phyloP scores from a whole-genome alignment of 176 grass and related monocot species.

The Zoysia pacifica region DNA sequence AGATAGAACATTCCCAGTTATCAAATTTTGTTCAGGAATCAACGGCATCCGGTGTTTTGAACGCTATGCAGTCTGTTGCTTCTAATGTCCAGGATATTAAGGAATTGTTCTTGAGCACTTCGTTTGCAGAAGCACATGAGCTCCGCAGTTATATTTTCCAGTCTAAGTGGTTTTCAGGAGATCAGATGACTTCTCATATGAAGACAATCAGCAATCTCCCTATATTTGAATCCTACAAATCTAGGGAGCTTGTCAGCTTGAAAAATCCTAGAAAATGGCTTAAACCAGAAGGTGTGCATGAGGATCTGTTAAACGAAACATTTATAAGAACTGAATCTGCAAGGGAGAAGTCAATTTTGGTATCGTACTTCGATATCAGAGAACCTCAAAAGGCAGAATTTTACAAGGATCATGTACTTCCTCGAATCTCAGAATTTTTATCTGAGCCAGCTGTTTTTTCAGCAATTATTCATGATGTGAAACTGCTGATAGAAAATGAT shows the following conservation, averaged over 20 bases:
- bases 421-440: conserved; percentile 84
- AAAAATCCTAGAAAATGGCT: conserved; percentile 82
- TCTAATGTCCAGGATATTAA: conserved; percentile 58
- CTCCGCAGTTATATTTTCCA: conserved; percentile 92
- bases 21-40: conserved; percentile 79
- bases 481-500: conserved; percentile 69
- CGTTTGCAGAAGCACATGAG: conserved; percentile 85
- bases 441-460: conserved; percentile 71
- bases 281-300: conserved; percentile 86
- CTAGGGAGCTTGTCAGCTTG: conserved; percentile 74
- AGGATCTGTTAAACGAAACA: conserved; percentile 78
- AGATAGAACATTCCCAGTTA: conserved; percentile 84
- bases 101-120: conserved; percentile 55
- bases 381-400: conserved; percentile 82
- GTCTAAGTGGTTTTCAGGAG: conserved; percentile 93
- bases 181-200: conserved; percentile 68
- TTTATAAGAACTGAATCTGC: conserved; percentile 85
- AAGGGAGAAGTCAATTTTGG: conserved; percentile 87
- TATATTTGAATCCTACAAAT: conserved; percentile 97
- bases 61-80: conserved; percentile 75
- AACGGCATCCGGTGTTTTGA: conserved; percentile 82
- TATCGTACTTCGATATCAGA: conserved; percentile 68
- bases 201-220: conserved; percentile 75
- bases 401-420: conserved; percentile 92
- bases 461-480: conserved; percentile 79